Conservation (phyloP, 2,329 filamentous ascomycete genomes). For the Xylariaceae sp. region DNA sequence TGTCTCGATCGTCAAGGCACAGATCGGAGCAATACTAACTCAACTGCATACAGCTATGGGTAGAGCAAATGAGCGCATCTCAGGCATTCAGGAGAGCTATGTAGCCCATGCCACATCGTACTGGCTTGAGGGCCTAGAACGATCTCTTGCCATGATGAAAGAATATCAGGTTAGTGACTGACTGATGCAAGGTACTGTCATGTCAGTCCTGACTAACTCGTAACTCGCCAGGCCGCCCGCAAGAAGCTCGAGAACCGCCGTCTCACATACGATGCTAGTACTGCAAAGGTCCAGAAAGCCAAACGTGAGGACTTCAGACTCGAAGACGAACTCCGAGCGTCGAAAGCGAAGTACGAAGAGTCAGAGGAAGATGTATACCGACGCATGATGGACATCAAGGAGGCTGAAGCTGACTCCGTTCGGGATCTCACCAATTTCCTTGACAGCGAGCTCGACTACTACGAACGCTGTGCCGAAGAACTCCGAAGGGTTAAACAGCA, state of each 20-base stretch:
- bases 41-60: constrained; percentile 57
- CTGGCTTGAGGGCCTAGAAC: constrained; percentile 90
- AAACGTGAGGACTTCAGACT: constrained; percentile 91
- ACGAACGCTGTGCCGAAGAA: constrained; percentile 85
- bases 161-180: constrained; percentile 75
- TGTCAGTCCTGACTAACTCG: constrained; percentile 13
- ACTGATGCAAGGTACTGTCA: background rate
- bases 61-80: constrained; percentile 81
- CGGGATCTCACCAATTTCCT: constrained; percentile 76
- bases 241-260: constrained; percentile 92
- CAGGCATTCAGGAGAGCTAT: constrained; percentile 80
- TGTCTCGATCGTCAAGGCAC: constrained; percentile 25
- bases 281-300: constrained; percentile 85
- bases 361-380: constrained; percentile 86
- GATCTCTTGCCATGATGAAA: constrained; percentile 90
- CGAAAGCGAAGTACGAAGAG: constrained; percentile 96
- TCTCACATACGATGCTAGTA: constrained; percentile 84
- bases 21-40: constrained; percentile 8
- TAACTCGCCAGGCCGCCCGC: constrained; percentile 55
- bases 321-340: constrained; percentile 85
- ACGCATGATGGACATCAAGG: constrained; percentile 95
- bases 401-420: constrained; percentile 80
- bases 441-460: constrained; percentile 84
- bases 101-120: constrained; percentile 70
- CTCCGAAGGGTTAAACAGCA: constrained; percentile 54